phyloP scores from a whole-genome alignment of 108 stramenopile genomes.

The Nannochloropsis gaditana region DNA sequence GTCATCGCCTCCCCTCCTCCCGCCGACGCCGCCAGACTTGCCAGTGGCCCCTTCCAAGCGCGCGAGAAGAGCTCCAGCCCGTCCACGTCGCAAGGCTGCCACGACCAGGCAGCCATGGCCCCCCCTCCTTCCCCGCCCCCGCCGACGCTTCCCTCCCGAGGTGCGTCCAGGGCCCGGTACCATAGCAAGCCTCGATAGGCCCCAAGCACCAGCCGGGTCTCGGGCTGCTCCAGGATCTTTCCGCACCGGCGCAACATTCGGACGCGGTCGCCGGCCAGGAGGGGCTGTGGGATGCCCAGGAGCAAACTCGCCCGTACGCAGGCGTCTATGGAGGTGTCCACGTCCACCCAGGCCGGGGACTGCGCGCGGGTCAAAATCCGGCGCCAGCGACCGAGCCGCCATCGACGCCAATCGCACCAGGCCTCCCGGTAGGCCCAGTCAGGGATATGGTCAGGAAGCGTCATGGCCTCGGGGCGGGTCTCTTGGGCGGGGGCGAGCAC shows the following conservation, averaged over 20 bases:
- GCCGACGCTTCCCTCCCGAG: slow-evolving; percentile 18
- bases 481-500: not conserved
- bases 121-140: slow-evolving; percentile 26
- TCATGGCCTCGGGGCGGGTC: not conserved
- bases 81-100: slow-evolving; percentile 60
- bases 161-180: slow-evolving; percentile 61
- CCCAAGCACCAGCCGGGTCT: slow-evolving; percentile 82
- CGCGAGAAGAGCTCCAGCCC: slow-evolving; percentile 62
- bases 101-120: slow-evolving; percentile 38
- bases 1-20: not conserved
- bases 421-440: slow-evolving; percentile 34
- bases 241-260: slow-evolving; percentile 69
- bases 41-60: slow-evolving; percentile 53
- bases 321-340: slow-evolving; percentile 65
- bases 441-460: not conserved
- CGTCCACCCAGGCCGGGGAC: slow-evolving; percentile 53
- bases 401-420: slow-evolving; percentile 30
- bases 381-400: slow-evolving; percentile 25
- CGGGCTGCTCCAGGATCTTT: slow-evolving; percentile 71
- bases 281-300: slow-evolving; percentile 62
- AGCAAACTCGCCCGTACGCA: slow-evolving; percentile 73
- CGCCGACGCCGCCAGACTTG: not conserved
- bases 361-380: slow-evolving; percentile 21
- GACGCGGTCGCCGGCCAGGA: slow-evolving; percentile 78
- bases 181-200: slow-evolving; percentile 68